Evolutionary conservation across 208 protist species (phyloP).

Genomic region (Phytomonas francai): DNA sequence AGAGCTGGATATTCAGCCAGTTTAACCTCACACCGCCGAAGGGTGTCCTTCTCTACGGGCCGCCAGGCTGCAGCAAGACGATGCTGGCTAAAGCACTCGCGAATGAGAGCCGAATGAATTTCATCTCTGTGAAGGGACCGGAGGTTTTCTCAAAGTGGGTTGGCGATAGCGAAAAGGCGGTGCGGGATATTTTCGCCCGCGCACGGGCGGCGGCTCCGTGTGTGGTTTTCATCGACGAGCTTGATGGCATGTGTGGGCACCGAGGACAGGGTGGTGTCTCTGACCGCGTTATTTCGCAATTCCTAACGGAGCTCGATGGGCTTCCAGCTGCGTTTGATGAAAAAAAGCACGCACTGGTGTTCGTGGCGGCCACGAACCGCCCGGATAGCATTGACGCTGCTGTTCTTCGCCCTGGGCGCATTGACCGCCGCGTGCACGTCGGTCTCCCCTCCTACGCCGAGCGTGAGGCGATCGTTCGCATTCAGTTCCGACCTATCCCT

Average conservation of each 20-base stretch:
- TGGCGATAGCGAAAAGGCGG: slow-evolving; percentile 98
- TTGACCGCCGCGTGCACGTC: slow-evolving; percentile 92
- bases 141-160: slow-evolving; percentile 99
- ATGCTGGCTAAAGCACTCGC: slow-evolving; percentile 98
- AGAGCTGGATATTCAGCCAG: slow-evolving; percentile 85
- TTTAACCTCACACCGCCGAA: slow-evolving; percentile 91
- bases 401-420: slow-evolving; percentile 87
- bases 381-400: slow-evolving; percentile 88
- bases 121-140: slow-evolving; percentile 92
- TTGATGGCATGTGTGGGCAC: slow-evolving; percentile 97
- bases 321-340: slow-evolving; percentile 33
- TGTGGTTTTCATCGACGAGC: slow-evolving; percentile 99
- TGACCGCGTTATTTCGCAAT: slow-evolving; percentile 98
- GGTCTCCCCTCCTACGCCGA: slow-evolving; percentile 64
- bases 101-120: slow-evolving; percentile 83
- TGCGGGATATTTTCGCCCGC: slow-evolving; percentile 95
- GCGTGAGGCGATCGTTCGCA: slow-evolving; percentile 83
- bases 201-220: slow-evolving; percentile 32
- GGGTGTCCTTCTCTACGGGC: slow-evolving; percentile 96
- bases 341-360: slow-evolving; percentile 84
- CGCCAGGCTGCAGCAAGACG: slow-evolving; percentile 99
- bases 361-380: slow-evolving; percentile 92
- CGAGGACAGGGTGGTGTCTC: slow-evolving; percentile 82
- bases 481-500: slow-evolving; percentile 66
- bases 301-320: slow-evolving; percentile 91